These are phyloP conservation scores for Phaeosphaeriaceae sp. DNA, from an alignment of 2,329 filamentous ascomycete genomes.

Conservation along the genomic window DNA sequence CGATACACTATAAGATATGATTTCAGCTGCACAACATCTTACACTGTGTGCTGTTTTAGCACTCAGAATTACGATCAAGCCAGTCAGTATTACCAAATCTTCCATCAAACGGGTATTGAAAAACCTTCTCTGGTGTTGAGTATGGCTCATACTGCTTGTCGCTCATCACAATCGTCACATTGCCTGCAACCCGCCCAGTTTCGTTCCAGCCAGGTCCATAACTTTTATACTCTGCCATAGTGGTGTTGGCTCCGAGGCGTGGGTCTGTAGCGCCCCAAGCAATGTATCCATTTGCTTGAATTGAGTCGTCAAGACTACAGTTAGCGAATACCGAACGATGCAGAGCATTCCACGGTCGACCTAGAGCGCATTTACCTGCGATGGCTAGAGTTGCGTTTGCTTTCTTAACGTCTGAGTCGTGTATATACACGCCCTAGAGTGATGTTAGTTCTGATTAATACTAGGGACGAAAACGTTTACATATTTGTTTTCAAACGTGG, in stretches of 20 bases:
- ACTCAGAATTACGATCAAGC: conserved; percentile 51
- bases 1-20: too few species aligned
- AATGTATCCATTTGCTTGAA: conserved; percentile 62
- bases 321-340: conserved; percentile 65
- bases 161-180: conserved; percentile 57
- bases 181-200: conserved; percentile 51
- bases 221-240: conserved; percentile 63
- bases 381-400: conserved; percentile 57
- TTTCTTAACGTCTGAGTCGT: conserved; percentile 60
- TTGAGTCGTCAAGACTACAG: conserved; percentile 61
- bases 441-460: conserved; percentile 1
- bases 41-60: conserved; percentile 5
- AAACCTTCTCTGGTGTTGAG: conserved; percentile 30
- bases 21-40: too few species aligned
- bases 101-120: conserved; percentile 47
- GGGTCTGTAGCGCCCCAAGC: conserved; percentile 56
- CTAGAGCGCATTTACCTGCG: conserved; percentile 60
- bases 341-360: conserved; percentile 66
- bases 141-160: conserved; percentile 39
- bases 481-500: conserved; percentile 70
- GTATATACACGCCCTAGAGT: conserved; percentile 65
- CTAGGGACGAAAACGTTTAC: conserved; percentile 4
- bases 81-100: conserved; percentile 55
- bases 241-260: conserved; percentile 50
- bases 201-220: conserved; percentile 62